Evolutionary conservation across 1,284 basidiomycete genomes (phyloP).

Genomic region (Tilletia walkeri): DNA sequence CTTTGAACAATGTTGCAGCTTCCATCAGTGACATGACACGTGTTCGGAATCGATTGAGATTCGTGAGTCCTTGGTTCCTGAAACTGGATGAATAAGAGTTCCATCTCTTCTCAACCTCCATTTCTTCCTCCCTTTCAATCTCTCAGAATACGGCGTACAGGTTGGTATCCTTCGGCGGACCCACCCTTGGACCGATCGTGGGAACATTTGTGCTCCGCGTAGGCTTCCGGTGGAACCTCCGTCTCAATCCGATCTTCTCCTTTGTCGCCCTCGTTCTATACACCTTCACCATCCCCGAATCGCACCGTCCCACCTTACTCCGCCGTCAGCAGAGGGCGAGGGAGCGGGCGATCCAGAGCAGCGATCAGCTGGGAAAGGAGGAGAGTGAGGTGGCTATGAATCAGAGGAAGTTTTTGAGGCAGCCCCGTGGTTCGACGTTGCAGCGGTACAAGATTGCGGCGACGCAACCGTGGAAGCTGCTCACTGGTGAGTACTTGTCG

Average conservation of each 20-base stretch:
- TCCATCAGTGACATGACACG: conserved; percentile 30
- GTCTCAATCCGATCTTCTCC: conserved; percentile 22
- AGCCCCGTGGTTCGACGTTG: neutral
- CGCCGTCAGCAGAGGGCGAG: conserved; percentile 2
- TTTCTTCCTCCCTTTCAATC: neutral
- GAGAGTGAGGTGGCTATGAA: conserved; percentile 13
- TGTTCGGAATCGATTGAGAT: conserved; percentile 26
- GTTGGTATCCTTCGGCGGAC: conserved; percentile 23
- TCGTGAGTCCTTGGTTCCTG: neutral
- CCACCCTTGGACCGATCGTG: conserved; percentile 23
- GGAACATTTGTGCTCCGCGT: conserved; percentile 24
- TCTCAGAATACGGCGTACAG: conserved; percentile 25
- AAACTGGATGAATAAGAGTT: neutral
- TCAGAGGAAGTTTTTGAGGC: neutral
- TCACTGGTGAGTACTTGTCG: conserved; percentile 11
- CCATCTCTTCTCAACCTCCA: neutral
- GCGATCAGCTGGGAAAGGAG: conserved; percentile 13
- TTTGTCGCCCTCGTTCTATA: conserved; percentile 21
- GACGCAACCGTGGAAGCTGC: conserved; percentile 23
- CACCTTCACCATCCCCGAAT: conserved; percentile 24
- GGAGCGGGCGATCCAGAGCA: neutral
- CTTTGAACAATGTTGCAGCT: conserved; percentile 26
- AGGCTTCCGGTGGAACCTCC: conserved; percentile 29
- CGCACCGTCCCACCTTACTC: conserved; percentile 18
- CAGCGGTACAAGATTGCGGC: conserved; percentile 16